Evolutionary conservation across 2,329 filamentous ascomycete species (phyloP), one percentile per base, ranked within the genome.

Genomic region (Huntiella moniliformis): DNA sequence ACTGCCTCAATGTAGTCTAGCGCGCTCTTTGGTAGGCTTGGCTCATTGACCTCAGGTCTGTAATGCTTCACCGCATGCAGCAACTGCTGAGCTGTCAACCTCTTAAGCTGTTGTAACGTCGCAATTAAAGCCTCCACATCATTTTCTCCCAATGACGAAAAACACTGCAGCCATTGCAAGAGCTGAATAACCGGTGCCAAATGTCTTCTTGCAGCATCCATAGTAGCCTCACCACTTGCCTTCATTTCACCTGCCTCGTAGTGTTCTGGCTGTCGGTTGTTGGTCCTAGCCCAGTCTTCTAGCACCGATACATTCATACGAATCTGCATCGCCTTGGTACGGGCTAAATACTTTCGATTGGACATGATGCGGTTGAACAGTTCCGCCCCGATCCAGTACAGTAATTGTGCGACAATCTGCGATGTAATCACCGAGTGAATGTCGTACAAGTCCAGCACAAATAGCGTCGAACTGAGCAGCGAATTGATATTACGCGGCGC

Each of bases 261-360:
- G 61, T 96, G 88, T 57, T 96, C 91, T 1, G 91, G 86, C 54
- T 92, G 80, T 22, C 91, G 76, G 58, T 94, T 96, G 62, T 98
- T 98, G 12, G 75, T 72, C 28, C 88, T 74, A 1, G 91, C 88
- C 91, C 91, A 98, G 57, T 98, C 91, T 60, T 98, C 91, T 15
- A 98, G 67, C 5, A 79, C 80, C 0, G 91, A 96, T 5, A 98
- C 77, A 58, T 98, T 98, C 87, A 98, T 96, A 53, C 91, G 83
- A 54, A 98, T 96, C 60, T 98, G 91, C 91, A 98, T 98, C 3
- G 91, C 91, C 61, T 98, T 98, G 13, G 91, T 98, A 45, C 91
- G 74, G 4, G 91, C 88, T 7, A 98, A 70, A 56, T 95, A 98
- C 59, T 88, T 87, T 52, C 85, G 77, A 56, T 92, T 95, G 28